phyloP scores from a whole-genome alignment of 345 rosid species.

The Trapa incisa region DNA sequence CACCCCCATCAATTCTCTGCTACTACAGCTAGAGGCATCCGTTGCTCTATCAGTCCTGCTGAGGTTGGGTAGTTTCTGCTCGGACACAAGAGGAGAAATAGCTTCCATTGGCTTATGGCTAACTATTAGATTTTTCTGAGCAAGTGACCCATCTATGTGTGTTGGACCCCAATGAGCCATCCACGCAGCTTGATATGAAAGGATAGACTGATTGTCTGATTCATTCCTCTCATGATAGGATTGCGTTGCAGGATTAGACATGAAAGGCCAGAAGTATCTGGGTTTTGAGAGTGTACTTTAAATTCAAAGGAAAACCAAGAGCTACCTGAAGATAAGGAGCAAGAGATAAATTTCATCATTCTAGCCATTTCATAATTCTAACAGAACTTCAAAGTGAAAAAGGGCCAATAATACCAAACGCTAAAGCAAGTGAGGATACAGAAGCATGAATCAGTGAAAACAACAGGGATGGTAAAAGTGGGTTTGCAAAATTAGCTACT shows the following conservation, averaged over 20 bases:
- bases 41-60: slow-evolving; percentile 13
- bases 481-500: background rate
- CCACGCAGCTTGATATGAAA: slow-evolving; percentile 41
- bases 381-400: background rate
- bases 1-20: slow-evolving; percentile 12
- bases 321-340: slow-evolving; percentile 15
- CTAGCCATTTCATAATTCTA: slow-evolving; percentile 3
- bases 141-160: slow-evolving; percentile 12
- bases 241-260: slow-evolving; percentile 25
- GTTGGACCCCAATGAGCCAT: slow-evolving; percentile 52
- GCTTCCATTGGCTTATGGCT: slow-evolving; percentile 11
- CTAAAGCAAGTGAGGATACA: background rate
- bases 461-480: background rate
- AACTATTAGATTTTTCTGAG: slow-evolving; percentile 7
- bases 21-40: background rate
- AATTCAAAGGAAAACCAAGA: slow-evolving; percentile 9
- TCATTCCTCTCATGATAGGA: slow-evolving; percentile 17
- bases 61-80: slow-evolving; percentile 5
- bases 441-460: background rate
- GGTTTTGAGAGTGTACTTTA: background rate
- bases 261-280: background rate
- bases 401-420: background rate
- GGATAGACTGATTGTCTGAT: slow-evolving; percentile 15
- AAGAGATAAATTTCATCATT: background rate
- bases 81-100: background rate